Base-by-base conservation (phyloP, 2,329 filamentous ascomycete genomes). In the Aspergillus sp. region DNA sequence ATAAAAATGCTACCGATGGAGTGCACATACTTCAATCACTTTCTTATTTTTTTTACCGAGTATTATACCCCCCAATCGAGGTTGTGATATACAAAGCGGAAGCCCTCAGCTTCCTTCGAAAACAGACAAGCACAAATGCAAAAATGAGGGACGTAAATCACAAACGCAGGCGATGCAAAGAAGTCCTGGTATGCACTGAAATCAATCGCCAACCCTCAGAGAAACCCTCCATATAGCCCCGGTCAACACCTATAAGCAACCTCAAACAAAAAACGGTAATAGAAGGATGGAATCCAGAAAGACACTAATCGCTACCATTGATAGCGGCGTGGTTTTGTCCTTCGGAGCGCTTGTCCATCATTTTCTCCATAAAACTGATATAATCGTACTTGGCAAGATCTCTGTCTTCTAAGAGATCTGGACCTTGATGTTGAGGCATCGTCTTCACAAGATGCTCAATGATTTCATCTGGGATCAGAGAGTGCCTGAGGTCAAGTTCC, bases 401-500 rank as follows among this genome's bases (percentile, higher is more conserved):
- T 58, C 93, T 84, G 76, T 98, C 95, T 72, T 92, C 88, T 60
- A 92, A 87, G 77, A 94, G 85, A 76, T 97, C 93, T 2, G 93
- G 92, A 0, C 94, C 95, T 54, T 84, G 86, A 76, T 97, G 93
- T 56, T 81, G 74, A 0, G 95, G 95, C 85, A 99, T 96, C 55
- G 92, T 91, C 71, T 91, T 86, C 56, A 95, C 84, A 52, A 99
- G 84, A 77, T 97, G 91, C 65, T 97, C 93, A 72, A 99, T 97
- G 66, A 99, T 91, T 74, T 98, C 94, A 74, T 99, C 95, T 0
- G 95, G 95, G 43, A 99, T 96, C 45, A 99, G 86, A 47, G 91
- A 95, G 78, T 99, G 95, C 62, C 94, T 87, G 61, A 99, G 85
- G 76, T 99, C 95, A 82, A 99, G 91, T 80, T 99, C 95, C 5